Conservation (phyloP, 768 basidiomycete species). For the Russula emetica region DNA sequence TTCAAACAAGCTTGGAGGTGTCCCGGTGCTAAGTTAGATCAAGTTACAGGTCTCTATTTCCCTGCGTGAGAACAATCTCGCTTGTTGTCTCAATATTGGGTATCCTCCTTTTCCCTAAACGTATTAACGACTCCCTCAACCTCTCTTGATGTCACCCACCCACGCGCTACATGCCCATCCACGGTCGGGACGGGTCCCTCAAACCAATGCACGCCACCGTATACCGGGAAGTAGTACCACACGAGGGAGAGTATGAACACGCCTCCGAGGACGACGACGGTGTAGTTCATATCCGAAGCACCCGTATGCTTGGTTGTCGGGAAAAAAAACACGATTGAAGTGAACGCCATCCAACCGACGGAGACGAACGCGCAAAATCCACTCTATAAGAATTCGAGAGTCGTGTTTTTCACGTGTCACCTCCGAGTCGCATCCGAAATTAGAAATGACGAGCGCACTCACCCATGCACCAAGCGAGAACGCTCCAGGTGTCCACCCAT, state of each 20-base stretch:
- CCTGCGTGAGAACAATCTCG: background rate
- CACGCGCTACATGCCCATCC: conserved; percentile 13
- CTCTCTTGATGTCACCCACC: background rate
- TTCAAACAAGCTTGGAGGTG: background rate
- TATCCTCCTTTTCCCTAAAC: background rate
- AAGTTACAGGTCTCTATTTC: background rate
- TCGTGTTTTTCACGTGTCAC: conserved; percentile 15
- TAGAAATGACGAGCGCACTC: conserved; percentile 27
- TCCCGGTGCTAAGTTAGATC: background rate
- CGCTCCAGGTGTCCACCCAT: conserved; percentile 39
- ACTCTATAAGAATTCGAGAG: conserved; percentile 39
- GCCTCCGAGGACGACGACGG: conserved; percentile 60
- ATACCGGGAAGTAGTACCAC: conserved; percentile 67
- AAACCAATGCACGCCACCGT: conserved; percentile 72
- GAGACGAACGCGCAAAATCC: conserved; percentile 51
- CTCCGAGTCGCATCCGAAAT: conserved; percentile 7
- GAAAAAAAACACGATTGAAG: conserved; percentile 60
- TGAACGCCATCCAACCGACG: conserved; percentile 62
- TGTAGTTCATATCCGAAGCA: conserved; percentile 63
- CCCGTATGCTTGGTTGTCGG: conserved; percentile 48
- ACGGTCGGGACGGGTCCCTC: conserved; percentile 57
- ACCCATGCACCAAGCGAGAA: conserved; percentile 46
- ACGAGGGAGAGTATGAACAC: conserved; percentile 50
- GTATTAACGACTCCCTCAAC: background rate
- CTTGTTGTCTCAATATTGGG: background rate